Evolutionary conservation across 352 stramenopile genomes (phyloP).

Genomic region (Phytopythium ostracodes): DNA sequence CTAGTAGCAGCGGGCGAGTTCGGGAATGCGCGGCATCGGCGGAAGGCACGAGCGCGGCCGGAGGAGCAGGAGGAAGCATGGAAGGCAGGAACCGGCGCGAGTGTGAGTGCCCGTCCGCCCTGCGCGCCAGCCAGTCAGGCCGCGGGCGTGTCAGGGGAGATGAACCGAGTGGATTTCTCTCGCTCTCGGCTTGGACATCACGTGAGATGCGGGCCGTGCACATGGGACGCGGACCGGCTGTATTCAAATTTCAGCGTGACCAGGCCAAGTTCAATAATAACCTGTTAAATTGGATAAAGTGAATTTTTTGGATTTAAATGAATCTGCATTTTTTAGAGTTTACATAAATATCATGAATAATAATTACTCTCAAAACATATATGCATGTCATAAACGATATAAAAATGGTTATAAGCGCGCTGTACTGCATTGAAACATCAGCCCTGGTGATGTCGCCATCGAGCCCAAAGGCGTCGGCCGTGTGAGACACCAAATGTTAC

Average conservation of each 20-base stretch:
- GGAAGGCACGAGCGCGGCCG: background rate
- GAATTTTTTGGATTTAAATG: too few species aligned
- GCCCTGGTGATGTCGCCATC: background rate
- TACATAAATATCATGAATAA: background rate
- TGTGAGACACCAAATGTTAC: background rate
- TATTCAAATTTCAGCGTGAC: background rate
- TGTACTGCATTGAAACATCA: background rate
- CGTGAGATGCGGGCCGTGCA: background rate
- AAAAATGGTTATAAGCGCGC: background rate
- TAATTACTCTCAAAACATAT: background rate
- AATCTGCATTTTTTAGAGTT: too few species aligned
- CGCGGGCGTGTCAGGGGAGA: background rate
- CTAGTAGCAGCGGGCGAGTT: background rate
- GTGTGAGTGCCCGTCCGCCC: too few species aligned
- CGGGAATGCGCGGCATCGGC: background rate
- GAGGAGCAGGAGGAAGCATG: background rate
- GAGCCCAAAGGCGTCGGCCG: too few species aligned
- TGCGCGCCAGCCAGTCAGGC: background rate
- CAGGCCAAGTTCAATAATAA: too few species aligned
- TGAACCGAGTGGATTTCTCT: slow-evolving; percentile 2
- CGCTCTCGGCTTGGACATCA: background rate
- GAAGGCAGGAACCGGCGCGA: too few species aligned
- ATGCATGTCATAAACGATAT: background rate
- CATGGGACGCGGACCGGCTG: background rate
- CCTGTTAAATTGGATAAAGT: background rate